Percentiles rank a stretch among this genome's conserved stretches.
Evolutionary conservation across 176 grass and related monocot species (phyloP).

Genomic region (Hordeum marinum): DNA sequence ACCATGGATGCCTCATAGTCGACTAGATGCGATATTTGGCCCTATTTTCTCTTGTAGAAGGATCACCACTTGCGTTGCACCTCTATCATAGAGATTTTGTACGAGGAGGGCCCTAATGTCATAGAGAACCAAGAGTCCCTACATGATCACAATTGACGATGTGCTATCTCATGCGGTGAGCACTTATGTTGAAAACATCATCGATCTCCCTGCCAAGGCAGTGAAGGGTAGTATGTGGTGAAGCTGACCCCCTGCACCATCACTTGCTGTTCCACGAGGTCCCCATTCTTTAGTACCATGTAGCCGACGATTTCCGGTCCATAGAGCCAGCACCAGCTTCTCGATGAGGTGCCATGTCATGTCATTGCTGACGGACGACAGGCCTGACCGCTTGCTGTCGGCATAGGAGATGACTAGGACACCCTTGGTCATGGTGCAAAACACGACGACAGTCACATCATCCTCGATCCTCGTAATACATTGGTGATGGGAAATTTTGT

Average conservation of each 20-base stretch:
- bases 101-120: background rate
- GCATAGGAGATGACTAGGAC: background rate
- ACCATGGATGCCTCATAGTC: background rate
- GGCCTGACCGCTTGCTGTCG: background rate
- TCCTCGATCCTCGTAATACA: background rate
- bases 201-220: background rate
- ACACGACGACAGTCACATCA: background rate
- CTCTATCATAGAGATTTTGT: background rate
- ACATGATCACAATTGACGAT: background rate
- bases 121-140: too few species aligned
- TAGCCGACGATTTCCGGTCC: background rate
- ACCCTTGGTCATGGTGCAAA: background rate
- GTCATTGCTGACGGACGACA: background rate
- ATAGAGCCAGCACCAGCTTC: background rate
- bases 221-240: background rate
- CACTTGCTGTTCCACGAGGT: background rate
- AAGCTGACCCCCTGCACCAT: background rate
- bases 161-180: background rate
- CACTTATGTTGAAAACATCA: background rate
- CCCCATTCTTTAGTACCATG: background rate
- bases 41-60: background rate
- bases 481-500: background rate
- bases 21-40: background rate
- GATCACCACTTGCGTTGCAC: background rate
- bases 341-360: background rate